Conservation (phyloP, 495 filamentous ascomycete genomes). For the Penicillium ucsense region DNA sequence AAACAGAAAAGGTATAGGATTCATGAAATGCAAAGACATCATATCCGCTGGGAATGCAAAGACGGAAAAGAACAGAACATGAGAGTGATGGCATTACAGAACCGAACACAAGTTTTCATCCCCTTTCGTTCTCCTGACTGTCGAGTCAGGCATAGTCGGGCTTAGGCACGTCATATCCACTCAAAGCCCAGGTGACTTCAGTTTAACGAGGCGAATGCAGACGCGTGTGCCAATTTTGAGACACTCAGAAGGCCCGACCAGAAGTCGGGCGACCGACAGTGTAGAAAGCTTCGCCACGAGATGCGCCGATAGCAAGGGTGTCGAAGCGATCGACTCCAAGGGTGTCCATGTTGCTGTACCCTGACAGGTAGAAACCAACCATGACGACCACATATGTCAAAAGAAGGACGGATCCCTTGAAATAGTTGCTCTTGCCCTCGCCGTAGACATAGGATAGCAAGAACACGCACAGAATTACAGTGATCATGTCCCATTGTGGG, state of each 20-base stretch:
- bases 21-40: neutral
- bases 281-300: conserved; percentile 25
- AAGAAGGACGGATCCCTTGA: conserved; percentile 82
- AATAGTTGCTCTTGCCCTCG: conserved; percentile 75
- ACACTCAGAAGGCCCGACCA: conserved; percentile 22
- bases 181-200: neutral
- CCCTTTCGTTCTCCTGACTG: too few relatives aligned
- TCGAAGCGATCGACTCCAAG: conserved; percentile 63
- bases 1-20: neutral
- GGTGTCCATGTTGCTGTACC: conserved; percentile 54
- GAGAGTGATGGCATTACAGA: too few relatives aligned
- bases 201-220: neutral
- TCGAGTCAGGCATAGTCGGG: too few relatives aligned
- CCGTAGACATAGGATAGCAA: conserved; percentile 95
- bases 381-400: conserved; percentile 90
- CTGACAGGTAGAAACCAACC: conserved; percentile 82
- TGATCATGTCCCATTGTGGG: conserved; percentile 98
- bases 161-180: neutral
- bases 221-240: neutral
- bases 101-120: too few relatives aligned
- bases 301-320: conserved; percentile 46
- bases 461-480: conserved; percentile 95
- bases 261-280: conserved; percentile 27
- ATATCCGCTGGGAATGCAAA: conserved; percentile 6
- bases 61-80: neutral